These are phyloP conservation scores for Tolypocladium tropicale DNA, from an alignment of 2,329 filamentous ascomycete genomes.

Conservation along the genomic window DNA sequence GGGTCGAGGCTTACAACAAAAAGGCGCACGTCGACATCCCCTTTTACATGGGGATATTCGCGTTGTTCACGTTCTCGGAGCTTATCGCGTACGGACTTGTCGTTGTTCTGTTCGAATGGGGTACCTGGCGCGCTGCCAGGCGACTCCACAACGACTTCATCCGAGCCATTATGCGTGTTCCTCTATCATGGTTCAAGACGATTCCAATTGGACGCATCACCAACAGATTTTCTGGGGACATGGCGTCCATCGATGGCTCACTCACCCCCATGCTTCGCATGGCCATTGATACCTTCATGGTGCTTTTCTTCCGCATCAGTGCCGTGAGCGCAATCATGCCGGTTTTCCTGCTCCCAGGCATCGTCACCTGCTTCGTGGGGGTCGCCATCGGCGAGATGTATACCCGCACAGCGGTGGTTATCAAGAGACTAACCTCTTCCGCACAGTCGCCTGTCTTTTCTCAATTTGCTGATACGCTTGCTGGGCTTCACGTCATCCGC, in stretches of 20 bases:
- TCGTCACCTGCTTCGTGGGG: conserved; percentile 33
- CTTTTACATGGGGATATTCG: conserved; percentile 45
- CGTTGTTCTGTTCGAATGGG: conserved; percentile 40
- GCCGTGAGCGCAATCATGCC: conserved; percentile 42
- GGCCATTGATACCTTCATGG: conserved; percentile 29
- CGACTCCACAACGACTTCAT: conserved; percentile 43
- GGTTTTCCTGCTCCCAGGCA: conserved; percentile 36
- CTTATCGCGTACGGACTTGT: conserved; percentile 29
- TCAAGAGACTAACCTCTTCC: conserved; percentile 34
- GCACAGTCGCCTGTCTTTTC: conserved; percentile 45
- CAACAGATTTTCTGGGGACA: conserved; percentile 47
- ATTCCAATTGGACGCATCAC: conserved; percentile 41
- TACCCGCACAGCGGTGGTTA: conserved; percentile 35
- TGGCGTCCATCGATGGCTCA: conserved; percentile 41
- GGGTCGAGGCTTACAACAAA: conserved; percentile 41
- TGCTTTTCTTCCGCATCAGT: conserved; percentile 34
- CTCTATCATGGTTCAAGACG: conserved; percentile 46
- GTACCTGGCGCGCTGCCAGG: conserved; percentile 45
- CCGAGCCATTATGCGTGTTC: conserved; percentile 39
- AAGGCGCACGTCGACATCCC: conserved; percentile 31
- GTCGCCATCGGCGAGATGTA: conserved; percentile 39
- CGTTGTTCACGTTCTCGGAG: conserved; percentile 32
- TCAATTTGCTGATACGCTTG: conserved; percentile 43
- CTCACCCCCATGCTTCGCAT: conserved; percentile 34
- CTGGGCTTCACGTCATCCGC: conserved; percentile 40